A percentile compares a stretch with the other conserved stretches of the same genome.
These are phyloP conservation scores for Bruguiera hainesii DNA, from an alignment of 441 rosid species.

Conservation along the genomic window DNA sequence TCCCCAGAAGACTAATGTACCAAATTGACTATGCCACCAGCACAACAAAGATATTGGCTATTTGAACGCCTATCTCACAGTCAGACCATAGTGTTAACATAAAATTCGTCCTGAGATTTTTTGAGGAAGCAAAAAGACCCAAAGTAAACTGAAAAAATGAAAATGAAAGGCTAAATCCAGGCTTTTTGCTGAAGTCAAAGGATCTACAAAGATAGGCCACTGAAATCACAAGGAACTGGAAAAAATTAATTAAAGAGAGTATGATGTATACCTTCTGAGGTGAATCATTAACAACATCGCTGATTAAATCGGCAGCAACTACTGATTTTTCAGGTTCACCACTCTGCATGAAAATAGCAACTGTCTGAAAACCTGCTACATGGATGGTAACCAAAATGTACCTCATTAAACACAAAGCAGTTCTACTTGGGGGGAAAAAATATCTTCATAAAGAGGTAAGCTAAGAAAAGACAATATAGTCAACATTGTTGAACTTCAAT, in stretches of 20 bases:
- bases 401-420: conserved; percentile 68
- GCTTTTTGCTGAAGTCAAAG: conserved; percentile 2
- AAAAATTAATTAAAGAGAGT: conserved; percentile 2
- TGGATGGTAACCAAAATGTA: conserved; percentile 72
- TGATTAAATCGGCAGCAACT: conserved; percentile 36
- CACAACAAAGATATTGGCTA: too few species aligned
- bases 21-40: too few species aligned
- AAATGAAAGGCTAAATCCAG: conserved; percentile 2
- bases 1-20: too few species aligned
- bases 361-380: conserved; percentile 99
- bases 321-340: conserved; percentile 57
- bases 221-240: conserved; percentile 8
- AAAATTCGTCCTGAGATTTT: too few species aligned
- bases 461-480: not conserved
- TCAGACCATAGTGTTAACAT: too few species aligned
- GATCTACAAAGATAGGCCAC: not conserved
- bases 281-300: conserved; percentile 58
- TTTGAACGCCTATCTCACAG: too few species aligned
- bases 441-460: conserved; percentile 14
- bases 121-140: not conserved
- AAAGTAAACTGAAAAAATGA: not conserved
- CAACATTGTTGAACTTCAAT: not conserved
- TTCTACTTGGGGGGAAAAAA: conserved; percentile 13
- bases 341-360: conserved; percentile 99
- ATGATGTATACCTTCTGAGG: conserved; percentile 58